These are phyloP conservation scores for Tolypocladium inflatum DNA, from an alignment of 2,329 filamentous ascomycete species.

Conservation along the genomic window DNA sequence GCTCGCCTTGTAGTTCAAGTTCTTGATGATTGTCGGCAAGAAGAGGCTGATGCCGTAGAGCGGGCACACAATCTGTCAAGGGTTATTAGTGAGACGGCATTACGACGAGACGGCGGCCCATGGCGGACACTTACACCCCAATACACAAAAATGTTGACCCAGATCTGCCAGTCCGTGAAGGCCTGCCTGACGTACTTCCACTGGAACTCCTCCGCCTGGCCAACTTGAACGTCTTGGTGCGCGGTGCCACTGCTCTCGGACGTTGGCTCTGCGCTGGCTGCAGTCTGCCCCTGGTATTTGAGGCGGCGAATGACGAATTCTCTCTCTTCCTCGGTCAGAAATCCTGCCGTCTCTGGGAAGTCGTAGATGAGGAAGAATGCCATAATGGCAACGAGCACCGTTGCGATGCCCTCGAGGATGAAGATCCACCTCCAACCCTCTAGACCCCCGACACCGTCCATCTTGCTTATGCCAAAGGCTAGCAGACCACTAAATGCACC, in stretches of 20 bases:
- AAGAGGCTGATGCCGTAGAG: slow-evolving; percentile 49
- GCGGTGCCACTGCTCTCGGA: slow-evolving; percentile 1
- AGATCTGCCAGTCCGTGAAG: slow-evolving; percentile 74
- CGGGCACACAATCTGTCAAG: slow-evolving; percentile 36
- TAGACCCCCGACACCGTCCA: slow-evolving; percentile 54
- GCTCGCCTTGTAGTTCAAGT: slow-evolving; percentile 46
- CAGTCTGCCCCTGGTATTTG: slow-evolving; percentile 47
- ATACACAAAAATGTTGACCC: slow-evolving; percentile 49
- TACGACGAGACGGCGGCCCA: not conserved
- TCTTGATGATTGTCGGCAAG: slow-evolving; percentile 54
- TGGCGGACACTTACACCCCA: slow-evolving; percentile 45
- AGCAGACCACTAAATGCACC: slow-evolving; percentile 69
- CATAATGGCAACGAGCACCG: slow-evolving; percentile 54
- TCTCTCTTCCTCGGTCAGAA: slow-evolving; percentile 62
- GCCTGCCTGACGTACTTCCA: slow-evolving; percentile 66
- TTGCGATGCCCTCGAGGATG: slow-evolving; percentile 61
- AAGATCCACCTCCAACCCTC: slow-evolving; percentile 59
- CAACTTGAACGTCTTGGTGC: slow-evolving; percentile 25
- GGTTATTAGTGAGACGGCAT: not conserved
- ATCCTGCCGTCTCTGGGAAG: slow-evolving; percentile 69
- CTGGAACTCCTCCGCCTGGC: slow-evolving; percentile 65
- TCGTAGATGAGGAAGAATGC: slow-evolving; percentile 69
- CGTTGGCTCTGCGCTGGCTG: not conserved
- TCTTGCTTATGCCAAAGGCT: slow-evolving; percentile 59
- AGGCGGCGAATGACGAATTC: slow-evolving; percentile 62